Percentiles rank a stretch among this genome's conserved stretches.
phyloP scores from a whole-genome alignment of 495 filamentous ascomycete genomes.

The Hypoxylon fragiforme region DNA sequence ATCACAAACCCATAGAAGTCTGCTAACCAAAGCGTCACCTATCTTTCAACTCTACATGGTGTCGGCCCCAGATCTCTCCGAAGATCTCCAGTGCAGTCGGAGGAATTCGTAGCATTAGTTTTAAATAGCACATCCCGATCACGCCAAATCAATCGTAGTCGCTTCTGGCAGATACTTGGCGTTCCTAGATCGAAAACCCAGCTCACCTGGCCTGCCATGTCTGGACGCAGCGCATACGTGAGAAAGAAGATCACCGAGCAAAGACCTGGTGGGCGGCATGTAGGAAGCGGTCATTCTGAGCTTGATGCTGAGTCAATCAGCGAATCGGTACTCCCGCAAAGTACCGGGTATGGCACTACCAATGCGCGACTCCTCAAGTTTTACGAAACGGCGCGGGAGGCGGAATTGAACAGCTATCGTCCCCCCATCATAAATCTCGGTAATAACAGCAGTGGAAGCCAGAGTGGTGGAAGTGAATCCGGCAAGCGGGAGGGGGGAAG shows the following conservation, averaged over 20 bases:
- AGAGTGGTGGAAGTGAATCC: slow-evolving; percentile 44
- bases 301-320: slow-evolving; percentile 44
- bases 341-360: slow-evolving; percentile 45
- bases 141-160: too few species aligned
- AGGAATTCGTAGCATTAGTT: too few species aligned
- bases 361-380: slow-evolving; percentile 50
- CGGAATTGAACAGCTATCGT: slow-evolving; percentile 36
- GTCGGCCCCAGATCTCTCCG: too few species aligned
- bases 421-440: slow-evolving; percentile 30
- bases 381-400: slow-evolving; percentile 40
- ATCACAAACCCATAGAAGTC: too few species aligned
- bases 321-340: slow-evolving; percentile 41
- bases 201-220: slow-evolving; percentile 51
- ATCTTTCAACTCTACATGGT: too few species aligned
- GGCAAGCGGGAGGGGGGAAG: slow-evolving; percentile 35
- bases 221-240: slow-evolving; percentile 58
- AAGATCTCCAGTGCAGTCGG: too few species aligned
- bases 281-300: slow-evolving; percentile 36
- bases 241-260: slow-evolving; percentile 56
- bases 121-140: too few species aligned
- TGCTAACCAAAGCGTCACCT: too few species aligned
- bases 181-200: too few species aligned
- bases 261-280: slow-evolving; percentile 40
- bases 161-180: too few species aligned
- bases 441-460: slow-evolving; percentile 43